These are phyloP conservation scores for Gillenia trifoliata DNA, from an alignment of 306 rosid genomes.

Conservation along the genomic window DNA sequence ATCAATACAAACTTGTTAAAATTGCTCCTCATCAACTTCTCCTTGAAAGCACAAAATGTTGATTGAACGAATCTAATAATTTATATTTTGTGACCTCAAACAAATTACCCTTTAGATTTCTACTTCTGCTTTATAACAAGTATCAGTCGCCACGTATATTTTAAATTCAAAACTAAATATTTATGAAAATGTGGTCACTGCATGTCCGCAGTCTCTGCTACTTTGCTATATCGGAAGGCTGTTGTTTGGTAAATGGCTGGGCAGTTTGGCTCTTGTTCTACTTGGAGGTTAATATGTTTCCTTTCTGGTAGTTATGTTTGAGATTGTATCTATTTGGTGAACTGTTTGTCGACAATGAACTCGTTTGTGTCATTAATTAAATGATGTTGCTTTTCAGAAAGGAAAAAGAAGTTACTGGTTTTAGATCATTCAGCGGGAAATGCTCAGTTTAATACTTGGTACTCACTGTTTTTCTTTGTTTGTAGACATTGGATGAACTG, in stretches of 20 bases:
- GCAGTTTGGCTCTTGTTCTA: neutral
- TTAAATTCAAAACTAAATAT: neutral
- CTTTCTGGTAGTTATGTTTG: neutral
- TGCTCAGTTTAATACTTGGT: neutral
- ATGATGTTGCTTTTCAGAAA: neutral
- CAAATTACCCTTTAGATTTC: neutral
- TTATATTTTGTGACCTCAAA: neutral
- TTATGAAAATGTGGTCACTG: neutral
- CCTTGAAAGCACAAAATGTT: neutral
- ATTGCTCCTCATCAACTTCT: neutral
- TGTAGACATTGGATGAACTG: slow-evolving; percentile 83
- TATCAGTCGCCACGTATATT: neutral
- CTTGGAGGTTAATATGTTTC: neutral
- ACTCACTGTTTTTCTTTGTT: slow-evolving; percentile 13
- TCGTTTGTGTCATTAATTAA: neutral
- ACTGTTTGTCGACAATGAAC: neutral
- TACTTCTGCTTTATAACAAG: too few relatives aligned
- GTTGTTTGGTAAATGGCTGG: neutral
- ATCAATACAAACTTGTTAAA: neutral
- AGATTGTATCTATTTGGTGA: neutral
- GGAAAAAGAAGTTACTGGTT: neutral
- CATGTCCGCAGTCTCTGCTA: neutral
- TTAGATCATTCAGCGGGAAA: neutral
- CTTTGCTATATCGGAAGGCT: neutral
- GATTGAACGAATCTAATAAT: too few relatives aligned